phyloP scores from a whole-genome alignment of 495 filamentous ascomycete species.

The Trichocladium uniseriatum region DNA sequence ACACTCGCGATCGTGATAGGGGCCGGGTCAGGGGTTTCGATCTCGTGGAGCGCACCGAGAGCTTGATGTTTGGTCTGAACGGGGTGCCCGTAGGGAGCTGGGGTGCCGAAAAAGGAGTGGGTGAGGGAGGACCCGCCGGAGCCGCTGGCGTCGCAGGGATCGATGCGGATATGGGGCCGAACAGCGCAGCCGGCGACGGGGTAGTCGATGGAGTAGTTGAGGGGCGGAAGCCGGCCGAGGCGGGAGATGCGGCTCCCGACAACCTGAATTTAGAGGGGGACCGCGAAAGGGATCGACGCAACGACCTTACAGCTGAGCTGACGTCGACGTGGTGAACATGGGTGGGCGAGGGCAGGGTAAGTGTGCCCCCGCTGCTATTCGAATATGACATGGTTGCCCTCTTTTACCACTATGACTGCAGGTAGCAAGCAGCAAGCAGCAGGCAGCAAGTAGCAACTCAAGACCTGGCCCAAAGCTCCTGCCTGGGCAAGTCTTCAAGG shows the following conservation, averaged over 20 bases:
- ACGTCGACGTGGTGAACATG: constrained; percentile 72
- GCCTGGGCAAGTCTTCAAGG: background rate
- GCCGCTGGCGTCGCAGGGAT: constrained; percentile 21
- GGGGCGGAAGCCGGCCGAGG: constrained; percentile 6
- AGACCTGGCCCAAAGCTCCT: background rate
- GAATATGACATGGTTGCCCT: constrained; percentile 31
- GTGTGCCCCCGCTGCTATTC: constrained; percentile 57
- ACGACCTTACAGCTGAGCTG: constrained; percentile 61
- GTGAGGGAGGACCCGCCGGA: constrained; percentile 15
- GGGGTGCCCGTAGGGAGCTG: constrained; percentile 32
- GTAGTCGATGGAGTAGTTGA: constrained; percentile 8
- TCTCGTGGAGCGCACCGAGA: constrained; percentile 44
- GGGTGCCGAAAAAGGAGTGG: constrained; percentile 22
- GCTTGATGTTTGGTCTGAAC: constrained; percentile 38
- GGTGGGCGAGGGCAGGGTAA: constrained; percentile 75
- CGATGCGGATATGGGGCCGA: constrained; percentile 1
- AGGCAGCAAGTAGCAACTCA: background rate
- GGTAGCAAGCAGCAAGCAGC: background rate
- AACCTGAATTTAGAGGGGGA: constrained; percentile 80
- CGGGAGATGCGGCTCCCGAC: constrained; percentile 19
- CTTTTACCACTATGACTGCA: background rate
- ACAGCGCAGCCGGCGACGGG: constrained; percentile 5
- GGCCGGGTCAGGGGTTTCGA: constrained; percentile 39
- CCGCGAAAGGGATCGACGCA: constrained; percentile 75
- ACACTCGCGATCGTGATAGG: constrained; percentile 44